phyloP scores from a whole-genome alignment of 2,329 filamentous ascomycete species.

The Daldinia eschscholtzii region DNA sequence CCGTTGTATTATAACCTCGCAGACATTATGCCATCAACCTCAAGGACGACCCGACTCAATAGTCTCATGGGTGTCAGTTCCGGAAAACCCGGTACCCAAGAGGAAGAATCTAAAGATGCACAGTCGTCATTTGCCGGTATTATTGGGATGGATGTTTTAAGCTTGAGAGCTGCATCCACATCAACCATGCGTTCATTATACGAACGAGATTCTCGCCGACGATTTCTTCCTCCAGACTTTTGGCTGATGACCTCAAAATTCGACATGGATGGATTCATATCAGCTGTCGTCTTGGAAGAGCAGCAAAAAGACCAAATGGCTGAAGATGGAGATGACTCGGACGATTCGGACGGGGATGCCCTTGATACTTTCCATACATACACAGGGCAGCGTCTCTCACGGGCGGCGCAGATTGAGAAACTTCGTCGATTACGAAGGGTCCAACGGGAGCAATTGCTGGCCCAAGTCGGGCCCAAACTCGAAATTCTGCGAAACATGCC shows the following conservation, averaged over 20 bases:
- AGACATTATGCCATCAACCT: constrained; percentile 61
- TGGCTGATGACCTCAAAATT: constrained; percentile 94
- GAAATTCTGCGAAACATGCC: constrained; percentile 97
- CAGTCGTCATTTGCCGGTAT: constrained; percentile 58
- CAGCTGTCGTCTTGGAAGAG: constrained; percentile 88
- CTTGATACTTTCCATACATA: constrained; percentile 53
- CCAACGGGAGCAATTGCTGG: constrained; percentile 77
- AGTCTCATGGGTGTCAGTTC: constrained; percentile 43
- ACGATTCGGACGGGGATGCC: constrained; percentile 52
- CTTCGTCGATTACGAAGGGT: constrained; percentile 75
- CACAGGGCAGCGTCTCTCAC: constrained; percentile 70
- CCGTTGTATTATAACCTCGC: constrained; percentile 86
- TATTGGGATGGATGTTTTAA: constrained; percentile 79
- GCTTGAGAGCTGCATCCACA: constrained; percentile 83
- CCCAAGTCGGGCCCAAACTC: constrained; percentile 84
- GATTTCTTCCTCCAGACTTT: constrained; percentile 84
- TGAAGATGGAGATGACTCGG: constrained; percentile 71
- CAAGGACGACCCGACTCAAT: constrained; percentile 45
- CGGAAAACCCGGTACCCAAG: constrained; percentile 19
- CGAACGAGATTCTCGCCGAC: constrained; percentile 89
- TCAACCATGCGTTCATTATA: constrained; percentile 88
- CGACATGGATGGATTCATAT: constrained; percentile 89
- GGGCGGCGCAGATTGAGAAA: constrained; percentile 73
- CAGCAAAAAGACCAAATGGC: constrained; percentile 78
- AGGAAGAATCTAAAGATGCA: constrained; percentile 31